Evolutionary conservation across 768 basidiomycete species (phyloP).

Genomic region (Kondoa malvinella): DNA sequence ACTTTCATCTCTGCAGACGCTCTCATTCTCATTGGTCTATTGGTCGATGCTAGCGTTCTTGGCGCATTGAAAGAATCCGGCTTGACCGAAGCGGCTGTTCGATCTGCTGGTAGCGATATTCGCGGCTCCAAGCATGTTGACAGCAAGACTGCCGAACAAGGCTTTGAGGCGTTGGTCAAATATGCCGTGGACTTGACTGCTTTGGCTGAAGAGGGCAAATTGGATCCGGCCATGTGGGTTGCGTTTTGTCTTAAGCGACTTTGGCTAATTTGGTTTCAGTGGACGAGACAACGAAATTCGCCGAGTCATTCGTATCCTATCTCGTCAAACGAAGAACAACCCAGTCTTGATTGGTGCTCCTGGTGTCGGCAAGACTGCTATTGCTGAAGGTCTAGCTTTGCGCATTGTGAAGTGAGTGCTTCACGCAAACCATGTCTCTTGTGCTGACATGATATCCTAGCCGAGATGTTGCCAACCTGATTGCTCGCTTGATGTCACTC

Average conservation of each 20-base stretch:
- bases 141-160: conserved; percentile 68
- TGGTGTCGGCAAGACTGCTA: conserved; percentile 84
- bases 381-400: conserved; percentile 88
- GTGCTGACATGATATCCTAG: conserved; percentile 1
- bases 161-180: conserved; percentile 84
- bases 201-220: conserved; percentile 33
- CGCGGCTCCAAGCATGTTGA: conserved; percentile 75
- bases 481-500: conserved; percentile 61
- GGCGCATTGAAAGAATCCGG: conserved; percentile 56
- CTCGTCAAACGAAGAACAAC: conserved; percentile 68
- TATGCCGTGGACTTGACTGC: conserved; percentile 34
- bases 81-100: conserved; percentile 47
- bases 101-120: conserved; percentile 58
- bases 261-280: no score
- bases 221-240: conserved; percentile 38
- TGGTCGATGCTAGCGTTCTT: conserved; percentile 54
- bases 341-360: conserved; percentile 60
- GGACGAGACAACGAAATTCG: conserved; percentile 11
- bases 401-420: no score
- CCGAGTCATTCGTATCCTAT: conserved; percentile 26
- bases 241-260: no score
- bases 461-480: conserved; percentile 62
- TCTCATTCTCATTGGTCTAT: conserved; percentile 62
- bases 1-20: conserved; percentile 89
- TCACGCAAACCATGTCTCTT: no score